Evolutionary conservation across 2,329 filamentous ascomycete genomes (phyloP).

Genomic region (Blastomyces emzantsi): DNA sequence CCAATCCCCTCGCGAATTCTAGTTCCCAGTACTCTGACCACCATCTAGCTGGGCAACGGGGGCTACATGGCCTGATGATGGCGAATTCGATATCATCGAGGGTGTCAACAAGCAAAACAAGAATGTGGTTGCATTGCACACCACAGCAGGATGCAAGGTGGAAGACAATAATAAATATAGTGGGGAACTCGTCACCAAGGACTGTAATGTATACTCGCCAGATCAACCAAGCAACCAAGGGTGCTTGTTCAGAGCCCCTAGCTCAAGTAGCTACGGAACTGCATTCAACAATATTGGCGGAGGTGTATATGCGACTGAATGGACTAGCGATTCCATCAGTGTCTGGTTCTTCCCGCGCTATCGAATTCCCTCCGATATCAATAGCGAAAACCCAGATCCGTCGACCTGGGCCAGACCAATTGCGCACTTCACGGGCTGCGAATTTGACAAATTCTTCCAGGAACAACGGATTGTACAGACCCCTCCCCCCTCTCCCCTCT

Average conservation of each 20-base stretch:
- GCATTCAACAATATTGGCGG: constrained; percentile 63
- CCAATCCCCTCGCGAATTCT: not conserved
- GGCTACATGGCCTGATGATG: constrained; percentile 57
- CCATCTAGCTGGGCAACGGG: constrained; percentile 48
- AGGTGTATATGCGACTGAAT: constrained; percentile 66
- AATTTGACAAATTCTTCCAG: constrained; percentile 61
- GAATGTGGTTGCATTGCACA: constrained; percentile 61
- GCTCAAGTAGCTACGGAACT: constrained; percentile 51
- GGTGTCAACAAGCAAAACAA: constrained; percentile 56
- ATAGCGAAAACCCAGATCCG: constrained; percentile 53
- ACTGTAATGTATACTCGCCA: constrained; percentile 49
- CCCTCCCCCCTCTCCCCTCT: not conserved
- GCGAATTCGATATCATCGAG: constrained; percentile 76
- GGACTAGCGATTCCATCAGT: constrained; percentile 61
- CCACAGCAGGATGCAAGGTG: constrained; percentile 51
- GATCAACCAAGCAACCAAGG: constrained; percentile 44
- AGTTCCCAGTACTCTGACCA: constrained; percentile 13
- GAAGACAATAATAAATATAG: constrained; percentile 40
- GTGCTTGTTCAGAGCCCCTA: constrained; percentile 48
- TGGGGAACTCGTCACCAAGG: constrained; percentile 39
- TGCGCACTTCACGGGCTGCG: constrained; percentile 63
- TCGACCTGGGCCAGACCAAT: constrained; percentile 58
- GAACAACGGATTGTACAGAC: constrained; percentile 56
- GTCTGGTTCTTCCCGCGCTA: constrained; percentile 76
- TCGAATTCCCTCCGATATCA: constrained; percentile 56